These are phyloP conservation scores for Pyrenula aspistea DNA, from an alignment of 495 filamentous ascomycete genomes.

Conservation along the genomic window DNA sequence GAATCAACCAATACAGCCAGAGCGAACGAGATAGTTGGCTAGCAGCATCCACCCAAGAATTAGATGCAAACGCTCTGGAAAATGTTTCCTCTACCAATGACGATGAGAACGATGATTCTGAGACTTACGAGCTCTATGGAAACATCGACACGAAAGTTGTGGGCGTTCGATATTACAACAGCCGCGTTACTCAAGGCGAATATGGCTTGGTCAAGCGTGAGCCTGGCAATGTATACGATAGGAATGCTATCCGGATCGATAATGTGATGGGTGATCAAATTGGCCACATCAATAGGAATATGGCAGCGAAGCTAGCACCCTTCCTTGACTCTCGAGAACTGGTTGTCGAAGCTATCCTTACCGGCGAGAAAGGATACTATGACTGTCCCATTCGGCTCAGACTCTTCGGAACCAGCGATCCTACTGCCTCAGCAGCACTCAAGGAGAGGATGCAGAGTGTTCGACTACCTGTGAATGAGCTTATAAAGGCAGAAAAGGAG, in stretches of 20 bases:
- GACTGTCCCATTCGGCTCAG: constrained; percentile 61
- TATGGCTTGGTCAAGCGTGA: constrained; percentile 57
- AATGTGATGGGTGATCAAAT: constrained; percentile 74
- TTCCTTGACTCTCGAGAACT: constrained; percentile 36
- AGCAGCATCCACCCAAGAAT: neutral
- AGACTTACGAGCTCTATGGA: constrained; percentile 12
- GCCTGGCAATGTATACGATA: constrained; percentile 59
- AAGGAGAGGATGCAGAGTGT: constrained; percentile 51
- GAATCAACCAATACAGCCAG: neutral
- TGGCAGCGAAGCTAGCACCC: constrained; percentile 56
- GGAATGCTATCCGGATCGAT: constrained; percentile 66
- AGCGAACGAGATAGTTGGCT: neutral
- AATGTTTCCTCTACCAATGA: neutral
- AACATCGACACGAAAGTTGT: constrained; percentile 55
- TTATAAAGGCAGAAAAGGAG: constrained; percentile 23
- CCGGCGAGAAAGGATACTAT: constrained; percentile 46
- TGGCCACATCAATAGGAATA: constrained; percentile 58
- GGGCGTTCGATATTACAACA: constrained; percentile 67
- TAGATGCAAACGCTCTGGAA: neutral
- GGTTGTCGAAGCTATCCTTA: constrained; percentile 52
- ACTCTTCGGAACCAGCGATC: constrained; percentile 54
- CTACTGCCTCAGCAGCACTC: constrained; percentile 32
- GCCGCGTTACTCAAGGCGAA: constrained; percentile 59
- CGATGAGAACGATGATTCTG: neutral
- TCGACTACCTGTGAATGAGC: constrained; percentile 36